phyloP scores from a whole-genome alignment of 2,329 filamentous ascomycete species.

The Hypoxylon sp. region DNA sequence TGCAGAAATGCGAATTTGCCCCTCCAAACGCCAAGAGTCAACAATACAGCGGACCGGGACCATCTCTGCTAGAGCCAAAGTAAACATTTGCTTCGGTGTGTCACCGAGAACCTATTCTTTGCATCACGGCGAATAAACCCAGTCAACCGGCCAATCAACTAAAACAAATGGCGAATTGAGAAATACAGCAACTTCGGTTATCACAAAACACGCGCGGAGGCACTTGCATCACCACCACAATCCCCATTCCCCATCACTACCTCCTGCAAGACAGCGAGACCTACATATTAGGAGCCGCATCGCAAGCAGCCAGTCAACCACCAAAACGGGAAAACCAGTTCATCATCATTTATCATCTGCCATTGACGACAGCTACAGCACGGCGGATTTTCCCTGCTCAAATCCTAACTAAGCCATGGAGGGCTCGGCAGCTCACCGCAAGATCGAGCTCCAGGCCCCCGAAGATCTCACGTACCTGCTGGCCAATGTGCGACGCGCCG shows the following conservation, averaged over 20 bases:
- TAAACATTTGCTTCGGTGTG: constrained; percentile 23
- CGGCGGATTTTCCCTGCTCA: background rate
- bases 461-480: constrained; percentile 80
- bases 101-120: constrained; percentile 5
- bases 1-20: constrained; percentile 34
- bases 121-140: constrained; percentile 21
- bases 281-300: too few species aligned
- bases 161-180: background rate
- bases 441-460: constrained; percentile 84
- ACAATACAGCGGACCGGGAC: constrained; percentile 5
- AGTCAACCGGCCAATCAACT: constrained; percentile 19
- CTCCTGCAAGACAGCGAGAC: background rate
- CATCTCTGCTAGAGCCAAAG: constrained; percentile 7
- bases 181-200: background rate
- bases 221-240: background rate
- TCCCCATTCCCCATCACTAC: too few species aligned
- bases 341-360: background rate
- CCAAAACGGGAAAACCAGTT: background rate
- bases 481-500: constrained; percentile 77
- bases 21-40: constrained; percentile 39
- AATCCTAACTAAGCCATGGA: constrained; percentile 17
- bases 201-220: background rate
- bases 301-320: background rate
- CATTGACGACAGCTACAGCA: too few species aligned
- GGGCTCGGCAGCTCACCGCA: constrained; percentile 65